These are phyloP conservation scores for Buxus sempervirens DNA, from an alignment of 164 flowering plant genomes.

Conservation along the genomic window DNA sequence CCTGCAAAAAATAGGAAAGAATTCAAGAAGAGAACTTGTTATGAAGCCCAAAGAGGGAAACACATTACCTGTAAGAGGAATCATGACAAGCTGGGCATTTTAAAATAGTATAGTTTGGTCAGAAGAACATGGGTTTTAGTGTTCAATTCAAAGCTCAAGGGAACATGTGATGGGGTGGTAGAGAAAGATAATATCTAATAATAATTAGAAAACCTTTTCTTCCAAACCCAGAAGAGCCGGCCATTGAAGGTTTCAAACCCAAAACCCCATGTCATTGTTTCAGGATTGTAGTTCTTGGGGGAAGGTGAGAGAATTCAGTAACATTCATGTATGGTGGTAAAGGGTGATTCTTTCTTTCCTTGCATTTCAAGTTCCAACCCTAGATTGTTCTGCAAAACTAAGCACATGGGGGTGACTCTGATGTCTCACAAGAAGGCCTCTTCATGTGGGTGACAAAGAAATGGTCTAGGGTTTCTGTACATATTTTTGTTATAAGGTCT, in stretches of 20 bases:
- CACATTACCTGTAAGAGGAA: neutral
- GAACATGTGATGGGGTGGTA: neutral
- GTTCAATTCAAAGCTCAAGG: neutral
- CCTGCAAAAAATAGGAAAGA: too few relatives aligned
- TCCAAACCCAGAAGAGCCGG: neutral
- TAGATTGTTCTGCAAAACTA: neutral
- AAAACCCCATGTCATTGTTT: conserved; percentile 13
- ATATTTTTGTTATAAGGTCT: conserved; percentile 19
- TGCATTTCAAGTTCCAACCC: conserved; percentile 15
- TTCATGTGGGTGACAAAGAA: conserved; percentile 13
- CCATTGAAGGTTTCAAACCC: conserved; percentile 4
- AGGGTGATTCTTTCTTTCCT: conserved; percentile 5
- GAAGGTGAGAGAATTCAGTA: conserved; percentile 3
- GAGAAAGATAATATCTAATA: neutral
- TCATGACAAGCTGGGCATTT: neutral
- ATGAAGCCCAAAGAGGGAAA: neutral
- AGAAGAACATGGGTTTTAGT: conserved; percentile 19
- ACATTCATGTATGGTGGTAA: conserved; percentile 16
- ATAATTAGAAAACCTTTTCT: neutral
- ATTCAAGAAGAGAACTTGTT: too few relatives aligned
- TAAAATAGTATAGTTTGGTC: conserved; percentile 5
- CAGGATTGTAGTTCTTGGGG: conserved; percentile 11
- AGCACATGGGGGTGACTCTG: conserved; percentile 32
- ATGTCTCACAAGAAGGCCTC: conserved; percentile 23
- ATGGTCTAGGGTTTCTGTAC: conserved; percentile 33